A percentile compares a stretch with the other conserved stretches of the same genome.
These are phyloP conservation scores for Colletotrichum karsti DNA, from an alignment of 2,329 filamentous ascomycete species.

Conservation along the genomic window DNA sequence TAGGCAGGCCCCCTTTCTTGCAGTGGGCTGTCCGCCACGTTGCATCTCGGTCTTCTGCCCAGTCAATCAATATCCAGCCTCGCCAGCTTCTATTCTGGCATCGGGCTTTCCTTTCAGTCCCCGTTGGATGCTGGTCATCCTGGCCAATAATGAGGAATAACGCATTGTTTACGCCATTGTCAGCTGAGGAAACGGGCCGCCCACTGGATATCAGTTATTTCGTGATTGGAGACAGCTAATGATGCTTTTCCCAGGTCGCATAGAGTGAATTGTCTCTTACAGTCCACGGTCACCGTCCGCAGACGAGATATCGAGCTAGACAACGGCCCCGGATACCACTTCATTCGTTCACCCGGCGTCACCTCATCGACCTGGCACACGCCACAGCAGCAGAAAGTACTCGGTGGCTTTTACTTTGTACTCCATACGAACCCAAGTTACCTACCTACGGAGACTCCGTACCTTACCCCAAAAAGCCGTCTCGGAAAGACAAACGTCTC, in stretches of 20 bases:
- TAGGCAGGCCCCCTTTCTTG: slow-evolving; percentile 4
- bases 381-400: not conserved
- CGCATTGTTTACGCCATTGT: slow-evolving; percentile 4
- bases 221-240: not conserved
- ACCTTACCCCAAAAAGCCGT: not conserved
- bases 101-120: not conserved
- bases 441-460: too few species aligned
- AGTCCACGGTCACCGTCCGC: not conserved
- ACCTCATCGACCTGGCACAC: slow-evolving; percentile 9
- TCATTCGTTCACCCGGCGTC: slow-evolving; percentile 6
- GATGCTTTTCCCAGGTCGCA: not conserved
- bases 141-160: not conserved
- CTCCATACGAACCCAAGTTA: not conserved
- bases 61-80: not conserved
- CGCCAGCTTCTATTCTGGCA: not conserved
- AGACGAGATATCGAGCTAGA: not conserved
- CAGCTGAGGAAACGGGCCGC: slow-evolving; percentile 21
- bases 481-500: not conserved
- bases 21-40: not conserved
- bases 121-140: not conserved
- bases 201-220: not conserved
- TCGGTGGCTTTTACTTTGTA: not conserved
- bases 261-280: not conserved
- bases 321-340: slow-evolving; percentile 7
- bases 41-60: slow-evolving; percentile 11